Conservation (phyloP, 169 alveolate species). For the Cryptosporidium ubiquitum region DNA sequence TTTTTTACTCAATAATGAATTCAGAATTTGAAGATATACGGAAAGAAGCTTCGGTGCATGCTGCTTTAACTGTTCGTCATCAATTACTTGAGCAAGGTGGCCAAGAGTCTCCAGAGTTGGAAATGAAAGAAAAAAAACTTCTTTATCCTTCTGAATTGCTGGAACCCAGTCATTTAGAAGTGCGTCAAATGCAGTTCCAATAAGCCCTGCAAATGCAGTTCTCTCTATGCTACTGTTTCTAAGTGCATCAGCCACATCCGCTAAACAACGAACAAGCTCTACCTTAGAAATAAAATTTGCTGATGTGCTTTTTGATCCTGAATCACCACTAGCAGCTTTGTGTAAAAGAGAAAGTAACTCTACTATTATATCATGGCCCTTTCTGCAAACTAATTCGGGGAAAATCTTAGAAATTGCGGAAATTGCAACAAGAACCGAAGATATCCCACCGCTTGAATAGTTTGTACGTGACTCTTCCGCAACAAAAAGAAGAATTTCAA, state of each 20-base stretch:
- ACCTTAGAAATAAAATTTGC: conserved; percentile 36
- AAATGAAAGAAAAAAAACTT: conserved; percentile 52
- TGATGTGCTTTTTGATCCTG: conserved; percentile 5
- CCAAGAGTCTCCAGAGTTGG: conserved; percentile 73
- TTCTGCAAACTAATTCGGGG: conserved; percentile 37
- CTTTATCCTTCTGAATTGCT: conserved; percentile 63
- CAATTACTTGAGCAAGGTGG: conserved; percentile 70
- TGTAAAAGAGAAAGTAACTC: conserved; percentile 62
- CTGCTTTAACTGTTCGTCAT: conserved; percentile 64
- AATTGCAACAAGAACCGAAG: conserved; percentile 52
- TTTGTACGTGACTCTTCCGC: conserved; percentile 37
- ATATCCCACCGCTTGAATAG: conserved; percentile 21
- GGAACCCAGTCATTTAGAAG: conserved; percentile 72
- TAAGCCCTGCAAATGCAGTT: conserved; percentile 50
- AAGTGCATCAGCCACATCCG: conserved; percentile 71
- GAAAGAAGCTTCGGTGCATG: conserved; percentile 71
- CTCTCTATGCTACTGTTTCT: conserved; percentile 40
- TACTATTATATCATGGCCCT: conserved; percentile 72
- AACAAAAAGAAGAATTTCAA: conserved; percentile 34
- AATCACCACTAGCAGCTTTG: conserved; percentile 47
- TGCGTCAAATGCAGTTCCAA: conserved; percentile 73
- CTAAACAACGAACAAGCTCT: conserved; percentile 69
- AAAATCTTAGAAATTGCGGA: conserved; percentile 66
- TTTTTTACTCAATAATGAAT: conserved; percentile 58
- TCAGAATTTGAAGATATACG: conserved; percentile 60